Evolutionary conservation across 768 basidiomycete genomes (phyloP).

Genomic region (Lactifluus subvellereus): DNA sequence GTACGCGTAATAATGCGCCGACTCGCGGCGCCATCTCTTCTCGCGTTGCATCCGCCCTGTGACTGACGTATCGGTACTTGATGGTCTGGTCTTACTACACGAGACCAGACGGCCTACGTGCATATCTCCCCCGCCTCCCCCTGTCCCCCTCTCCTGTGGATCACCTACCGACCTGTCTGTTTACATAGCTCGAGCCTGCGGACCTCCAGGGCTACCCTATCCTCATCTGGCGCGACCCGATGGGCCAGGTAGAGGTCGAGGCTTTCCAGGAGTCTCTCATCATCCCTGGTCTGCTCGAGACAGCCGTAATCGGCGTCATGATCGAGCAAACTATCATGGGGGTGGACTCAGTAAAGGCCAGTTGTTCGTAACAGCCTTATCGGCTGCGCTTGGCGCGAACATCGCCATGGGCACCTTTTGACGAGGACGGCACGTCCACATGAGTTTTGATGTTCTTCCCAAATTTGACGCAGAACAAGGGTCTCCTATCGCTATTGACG

Average conservation of each 20-base stretch:
- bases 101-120: background rate
- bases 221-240: conserved; percentile 3
- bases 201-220: background rate
- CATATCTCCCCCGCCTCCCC: background rate
- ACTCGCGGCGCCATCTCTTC: background rate
- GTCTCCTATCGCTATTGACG: background rate
- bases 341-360: background rate
- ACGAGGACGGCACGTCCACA: background rate
- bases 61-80: background rate
- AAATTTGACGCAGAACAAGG: no score
- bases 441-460: no score
- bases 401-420: no score
- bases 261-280: conserved; percentile 11
- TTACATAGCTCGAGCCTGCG: background rate
- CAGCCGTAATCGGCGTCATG: conserved; percentile 24
- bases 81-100: background rate
- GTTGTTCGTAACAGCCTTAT: no score
- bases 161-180: background rate
- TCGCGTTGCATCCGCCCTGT: no score
- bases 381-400: no score
- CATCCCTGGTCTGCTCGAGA: conserved; percentile 10
- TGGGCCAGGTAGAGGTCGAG: conserved; percentile 1
- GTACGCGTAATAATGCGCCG: background rate
- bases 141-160: background rate
- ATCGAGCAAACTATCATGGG: conserved; percentile 21